Percentiles rank a stretch among this genome's conserved stretches.
Conservation (phyloP, 176 grass and related monocot species). For the Phragmites australis region DNA sequence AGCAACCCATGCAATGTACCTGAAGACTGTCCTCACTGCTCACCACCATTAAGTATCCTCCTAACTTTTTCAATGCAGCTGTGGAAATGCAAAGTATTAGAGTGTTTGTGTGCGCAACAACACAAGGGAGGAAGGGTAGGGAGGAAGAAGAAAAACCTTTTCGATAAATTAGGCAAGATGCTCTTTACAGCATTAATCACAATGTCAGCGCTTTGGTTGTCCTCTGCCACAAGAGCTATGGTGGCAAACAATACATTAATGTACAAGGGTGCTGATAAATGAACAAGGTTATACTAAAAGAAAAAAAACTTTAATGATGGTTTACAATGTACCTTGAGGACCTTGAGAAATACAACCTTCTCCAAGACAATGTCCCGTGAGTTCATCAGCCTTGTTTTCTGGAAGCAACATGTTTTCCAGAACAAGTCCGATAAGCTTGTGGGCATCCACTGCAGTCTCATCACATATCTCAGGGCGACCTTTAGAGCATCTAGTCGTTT, state of each 20-base stretch:
- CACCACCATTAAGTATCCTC: background rate
- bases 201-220: background rate
- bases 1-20: background rate
- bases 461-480: slow-evolving; percentile 22
- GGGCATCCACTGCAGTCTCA: slow-evolving; percentile 32
- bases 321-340: background rate
- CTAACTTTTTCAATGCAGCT: background rate
- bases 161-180: background rate
- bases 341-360: slow-evolving; percentile 8
- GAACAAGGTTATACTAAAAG: background rate
- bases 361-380: slow-evolving; percentile 8
- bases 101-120: background rate
- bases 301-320: background rate
- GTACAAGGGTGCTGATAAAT: background rate
- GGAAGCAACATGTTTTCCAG: slow-evolving; percentile 15
- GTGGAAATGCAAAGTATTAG: background rate
- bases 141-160: background rate
- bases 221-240: background rate
- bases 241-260: background rate
- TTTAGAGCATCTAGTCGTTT: background rate
- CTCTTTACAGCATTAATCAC: background rate
- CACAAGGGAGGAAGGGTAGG: background rate
- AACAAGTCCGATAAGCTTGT: slow-evolving; percentile 31
- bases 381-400: slow-evolving; percentile 25
- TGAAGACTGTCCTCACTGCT: background rate